Evolutionary conservation across 805 yeast species (phyloP).

Genomic region (Saccharomycopsis sp.): DNA sequence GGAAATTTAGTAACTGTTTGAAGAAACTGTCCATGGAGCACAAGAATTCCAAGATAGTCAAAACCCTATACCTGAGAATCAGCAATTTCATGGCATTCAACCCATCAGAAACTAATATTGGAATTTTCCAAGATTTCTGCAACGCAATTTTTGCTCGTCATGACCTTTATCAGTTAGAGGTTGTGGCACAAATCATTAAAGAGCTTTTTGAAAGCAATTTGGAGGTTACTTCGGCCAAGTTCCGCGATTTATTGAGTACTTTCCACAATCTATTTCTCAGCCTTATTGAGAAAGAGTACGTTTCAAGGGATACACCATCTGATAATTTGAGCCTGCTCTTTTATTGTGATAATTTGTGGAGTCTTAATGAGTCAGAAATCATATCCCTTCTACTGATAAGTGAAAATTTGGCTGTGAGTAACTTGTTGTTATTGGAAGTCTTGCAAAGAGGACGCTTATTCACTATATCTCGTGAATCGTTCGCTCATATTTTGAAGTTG

Average conservation of each 20-base stretch:
- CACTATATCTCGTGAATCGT: background rate
- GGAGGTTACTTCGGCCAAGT: background rate
- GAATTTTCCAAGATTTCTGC: background rate
- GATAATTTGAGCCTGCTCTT: background rate
- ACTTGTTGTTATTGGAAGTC: background rate
- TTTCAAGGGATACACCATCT: background rate
- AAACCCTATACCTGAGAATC: background rate
- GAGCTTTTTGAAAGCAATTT: background rate
- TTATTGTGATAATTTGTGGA: background rate
- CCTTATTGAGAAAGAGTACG: background rate
- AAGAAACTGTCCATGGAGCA: background rate
- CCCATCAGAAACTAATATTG: background rate
- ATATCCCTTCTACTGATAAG: background rate
- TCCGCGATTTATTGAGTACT: background rate
- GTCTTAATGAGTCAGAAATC: background rate
- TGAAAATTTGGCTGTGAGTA: background rate
- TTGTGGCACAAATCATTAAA: background rate
- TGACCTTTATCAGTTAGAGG: background rate
- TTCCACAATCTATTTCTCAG: background rate
- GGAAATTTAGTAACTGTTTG: background rate
- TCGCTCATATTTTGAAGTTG: background rate
- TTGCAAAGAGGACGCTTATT: background rate
- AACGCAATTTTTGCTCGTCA: background rate
- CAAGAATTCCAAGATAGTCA: background rate
- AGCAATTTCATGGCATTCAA: background rate